These are phyloP conservation scores for Metschnikowia reukaufii DNA, from an alignment of 805 yeast genomes.

Conservation along the genomic window DNA sequence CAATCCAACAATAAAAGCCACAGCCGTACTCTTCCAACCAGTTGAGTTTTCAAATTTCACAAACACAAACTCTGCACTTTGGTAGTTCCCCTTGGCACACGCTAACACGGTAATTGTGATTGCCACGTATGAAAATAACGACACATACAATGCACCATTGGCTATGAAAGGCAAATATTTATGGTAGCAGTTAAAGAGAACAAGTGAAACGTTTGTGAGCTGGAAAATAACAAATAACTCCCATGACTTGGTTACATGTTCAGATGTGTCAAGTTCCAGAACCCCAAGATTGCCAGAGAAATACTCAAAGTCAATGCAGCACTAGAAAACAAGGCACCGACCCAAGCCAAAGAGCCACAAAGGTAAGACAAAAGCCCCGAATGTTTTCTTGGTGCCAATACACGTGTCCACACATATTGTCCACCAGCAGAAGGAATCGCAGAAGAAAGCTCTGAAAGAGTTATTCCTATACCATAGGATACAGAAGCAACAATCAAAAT, in stretches of 20 bases:
- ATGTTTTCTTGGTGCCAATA: constrained; percentile 38
- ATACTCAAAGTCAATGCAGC: constrained; percentile 42
- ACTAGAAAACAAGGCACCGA: constrained; percentile 41
- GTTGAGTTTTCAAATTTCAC: constrained; percentile 26
- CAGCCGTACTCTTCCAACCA: constrained; percentile 22
- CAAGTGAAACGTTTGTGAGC: constrained; percentile 32
- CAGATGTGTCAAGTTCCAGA: constrained; percentile 37
- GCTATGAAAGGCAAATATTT: constrained; percentile 36
- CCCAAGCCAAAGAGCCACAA: constrained; percentile 44
- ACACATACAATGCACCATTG: constrained; percentile 34
- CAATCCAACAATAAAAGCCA: constrained; percentile 25
- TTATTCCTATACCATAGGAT: constrained; percentile 38
- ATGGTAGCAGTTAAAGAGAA: constrained; percentile 38
- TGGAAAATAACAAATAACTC: constrained; percentile 38
- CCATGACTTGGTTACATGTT: constrained; percentile 35
- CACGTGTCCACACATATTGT: constrained; percentile 44
- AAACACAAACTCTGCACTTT: constrained; percentile 31
- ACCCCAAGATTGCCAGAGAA: constrained; percentile 37
- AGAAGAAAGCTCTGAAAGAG: constrained; percentile 39
- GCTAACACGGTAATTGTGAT: constrained; percentile 40
- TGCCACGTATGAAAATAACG: constrained; percentile 33
- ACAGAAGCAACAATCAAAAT: constrained; percentile 38
- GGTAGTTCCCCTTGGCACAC: constrained; percentile 36
- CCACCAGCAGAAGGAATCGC: constrained; percentile 47
- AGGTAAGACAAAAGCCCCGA: constrained; percentile 39